Percentiles rank a stretch among this genome's conserved stretches.
These are phyloP conservation scores for Protomyces pachydermus DNA, from an alignment of 1,139 yeast species.

Conservation along the genomic window DNA sequence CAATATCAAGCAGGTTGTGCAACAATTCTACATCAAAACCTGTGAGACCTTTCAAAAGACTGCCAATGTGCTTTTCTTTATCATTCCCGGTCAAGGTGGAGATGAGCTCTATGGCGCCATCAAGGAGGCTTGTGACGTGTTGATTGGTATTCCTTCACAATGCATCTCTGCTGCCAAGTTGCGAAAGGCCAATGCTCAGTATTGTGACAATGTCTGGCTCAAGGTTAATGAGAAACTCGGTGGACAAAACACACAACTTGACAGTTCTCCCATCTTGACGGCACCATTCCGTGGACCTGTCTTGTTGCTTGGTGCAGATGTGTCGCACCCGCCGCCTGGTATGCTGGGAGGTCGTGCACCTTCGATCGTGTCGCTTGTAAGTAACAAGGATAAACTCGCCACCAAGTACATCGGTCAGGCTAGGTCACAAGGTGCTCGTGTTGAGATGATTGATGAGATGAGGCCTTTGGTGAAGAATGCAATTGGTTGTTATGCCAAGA, in stretches of 20 bases:
- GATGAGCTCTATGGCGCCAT: slow-evolving; percentile 29
- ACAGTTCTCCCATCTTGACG: not conserved
- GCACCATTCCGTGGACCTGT: slow-evolving; percentile 30
- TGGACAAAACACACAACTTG: slow-evolving; percentile 30
- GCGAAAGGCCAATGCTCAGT: slow-evolving; percentile 22
- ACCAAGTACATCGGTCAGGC: slow-evolving; percentile 38
- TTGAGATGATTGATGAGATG: slow-evolving; percentile 36
- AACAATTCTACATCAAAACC: slow-evolving; percentile 23
- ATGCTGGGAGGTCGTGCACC: slow-evolving; percentile 32
- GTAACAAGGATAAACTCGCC: slow-evolving; percentile 35
- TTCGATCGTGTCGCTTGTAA: slow-evolving; percentile 38
- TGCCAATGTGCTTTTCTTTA: slow-evolving; percentile 29
- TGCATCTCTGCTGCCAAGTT: slow-evolving; percentile 29
- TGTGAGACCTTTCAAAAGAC: slow-evolving; percentile 26
- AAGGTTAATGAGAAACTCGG: slow-evolving; percentile 35
- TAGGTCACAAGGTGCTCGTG: slow-evolving; percentile 35
- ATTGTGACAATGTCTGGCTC: slow-evolving; percentile 34
- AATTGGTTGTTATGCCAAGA: slow-evolving; percentile 33
- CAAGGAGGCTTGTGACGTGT: slow-evolving; percentile 29
- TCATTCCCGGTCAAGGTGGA: slow-evolving; percentile 24
- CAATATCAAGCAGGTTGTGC: slow-evolving; percentile 19
- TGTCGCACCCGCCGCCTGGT: slow-evolving; percentile 38
- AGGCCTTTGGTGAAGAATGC: slow-evolving; percentile 35
- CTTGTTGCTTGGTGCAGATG: slow-evolving; percentile 39
- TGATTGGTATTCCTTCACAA: slow-evolving; percentile 29